phyloP scores from a whole-genome alignment of 83 land plant species.

The Picea engelmannii region DNA sequence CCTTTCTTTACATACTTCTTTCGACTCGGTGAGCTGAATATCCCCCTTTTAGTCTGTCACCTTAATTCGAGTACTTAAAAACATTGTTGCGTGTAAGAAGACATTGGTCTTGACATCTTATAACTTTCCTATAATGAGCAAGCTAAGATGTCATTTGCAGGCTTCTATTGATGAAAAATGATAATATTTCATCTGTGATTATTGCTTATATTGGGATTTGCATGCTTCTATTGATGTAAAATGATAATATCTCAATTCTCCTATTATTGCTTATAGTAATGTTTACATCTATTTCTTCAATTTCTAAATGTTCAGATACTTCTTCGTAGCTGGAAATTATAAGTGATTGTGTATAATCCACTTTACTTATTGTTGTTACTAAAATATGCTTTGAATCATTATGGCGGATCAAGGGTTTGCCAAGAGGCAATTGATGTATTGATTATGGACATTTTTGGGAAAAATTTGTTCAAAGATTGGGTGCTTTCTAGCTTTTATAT shows the following conservation, averaged over 20 bases:
- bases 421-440: too few relatives aligned
- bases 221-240: background rate
- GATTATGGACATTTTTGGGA: too few relatives aligned
- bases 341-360: constrained; percentile 1
- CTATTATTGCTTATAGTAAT: background rate
- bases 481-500: too few relatives aligned
- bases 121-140: background rate
- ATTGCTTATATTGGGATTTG: background rate
- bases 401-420: too few relatives aligned
- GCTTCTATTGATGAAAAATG: constrained; percentile 1
- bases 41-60: background rate
- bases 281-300: background rate
- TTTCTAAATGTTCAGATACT: background rate
- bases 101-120: background rate
- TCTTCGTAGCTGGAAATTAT: background rate
- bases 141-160: background rate
- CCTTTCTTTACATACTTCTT: constrained; percentile 72
- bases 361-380: too few relatives aligned
- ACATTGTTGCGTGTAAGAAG: background rate
- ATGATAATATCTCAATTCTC: background rate
- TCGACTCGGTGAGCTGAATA: constrained; percentile 66
- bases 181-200: background rate
- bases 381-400: too few relatives aligned
- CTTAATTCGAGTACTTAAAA: background rate
- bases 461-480: too few relatives aligned